phyloP scores from a whole-genome alignment of 1,284 basidiomycete genomes.

The Chalciporus sp. region DNA sequence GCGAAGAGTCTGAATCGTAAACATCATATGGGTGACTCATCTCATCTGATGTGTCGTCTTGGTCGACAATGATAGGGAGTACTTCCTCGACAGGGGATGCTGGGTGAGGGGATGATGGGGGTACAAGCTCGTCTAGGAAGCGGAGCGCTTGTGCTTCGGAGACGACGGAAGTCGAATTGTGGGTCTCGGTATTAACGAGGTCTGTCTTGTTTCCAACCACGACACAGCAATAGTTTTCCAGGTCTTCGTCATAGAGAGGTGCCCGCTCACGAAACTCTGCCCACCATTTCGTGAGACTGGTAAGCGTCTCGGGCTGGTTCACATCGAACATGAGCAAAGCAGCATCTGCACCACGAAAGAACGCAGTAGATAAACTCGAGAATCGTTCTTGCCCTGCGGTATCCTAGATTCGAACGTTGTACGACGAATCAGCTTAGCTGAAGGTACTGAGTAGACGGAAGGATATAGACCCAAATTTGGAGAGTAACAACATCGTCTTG shows the following conservation, averaged over 20 bases:
- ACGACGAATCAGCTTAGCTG: slow-evolving; percentile 10
- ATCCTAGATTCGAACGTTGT: slow-evolving; percentile 45
- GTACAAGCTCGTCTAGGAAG: slow-evolving; percentile 62
- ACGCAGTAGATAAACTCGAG: slow-evolving; percentile 75
- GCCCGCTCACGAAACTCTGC: slow-evolving; percentile 66
- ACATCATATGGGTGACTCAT: slow-evolving; percentile 2
- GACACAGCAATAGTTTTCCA: slow-evolving; percentile 67
- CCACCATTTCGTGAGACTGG: slow-evolving; percentile 74
- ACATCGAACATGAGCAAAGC: slow-evolving; percentile 81
- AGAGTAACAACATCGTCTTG: slow-evolving; percentile 59
- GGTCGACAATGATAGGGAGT: slow-evolving; percentile 24
- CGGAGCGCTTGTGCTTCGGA: slow-evolving; percentile 40
- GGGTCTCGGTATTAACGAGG: slow-evolving; percentile 32
- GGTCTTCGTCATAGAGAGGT: slow-evolving; percentile 64
- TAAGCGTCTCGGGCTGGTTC: slow-evolving; percentile 60
- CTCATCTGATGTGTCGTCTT: slow-evolving; percentile 18
- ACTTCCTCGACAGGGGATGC: slow-evolving; percentile 35
- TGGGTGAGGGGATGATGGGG: slow-evolving; percentile 36
- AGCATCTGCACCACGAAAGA: slow-evolving; percentile 83
- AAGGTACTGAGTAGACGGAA: slow-evolving; percentile 4
- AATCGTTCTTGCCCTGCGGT: slow-evolving; percentile 85
- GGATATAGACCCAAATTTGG: slow-evolving; percentile 74
- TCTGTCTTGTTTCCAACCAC: slow-evolving; percentile 84
- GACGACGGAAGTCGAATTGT: slow-evolving; percentile 23
- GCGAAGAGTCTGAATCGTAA: slow-evolving; percentile 13